phyloP scores from a whole-genome alignment of 2,329 filamentous ascomycete genomes.

The Phaeophleospora eucalypticola region DNA sequence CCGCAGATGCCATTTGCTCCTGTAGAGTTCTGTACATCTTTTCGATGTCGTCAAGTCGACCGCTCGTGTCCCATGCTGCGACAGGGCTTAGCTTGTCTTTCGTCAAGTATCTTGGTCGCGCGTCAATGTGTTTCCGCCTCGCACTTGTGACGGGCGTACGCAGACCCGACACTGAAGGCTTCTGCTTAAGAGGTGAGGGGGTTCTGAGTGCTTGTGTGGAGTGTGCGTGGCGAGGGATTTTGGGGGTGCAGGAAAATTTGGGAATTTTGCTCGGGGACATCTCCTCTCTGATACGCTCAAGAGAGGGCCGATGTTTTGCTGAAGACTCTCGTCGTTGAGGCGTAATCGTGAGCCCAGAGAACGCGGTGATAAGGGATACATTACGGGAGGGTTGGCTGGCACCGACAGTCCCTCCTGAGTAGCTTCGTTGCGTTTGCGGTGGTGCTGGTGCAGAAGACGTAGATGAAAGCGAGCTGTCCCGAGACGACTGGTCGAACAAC shows the following conservation, averaged over 20 bases:
- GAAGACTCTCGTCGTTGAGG: conserved; percentile 16
- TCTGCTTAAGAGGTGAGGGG: conserved; percentile 29
- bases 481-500: conserved; percentile 17
- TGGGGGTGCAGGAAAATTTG: conserved; percentile 29
- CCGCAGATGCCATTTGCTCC: conserved; percentile 65
- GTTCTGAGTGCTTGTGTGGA: conserved; percentile 27
- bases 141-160: conserved; percentile 24
- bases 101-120: conserved; percentile 71
- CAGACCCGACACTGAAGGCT: conserved; percentile 24
- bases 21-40: conserved; percentile 67
- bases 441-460: conserved; percentile 12
- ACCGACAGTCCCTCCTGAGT: conserved; percentile 23
- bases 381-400: conserved; percentile 26
- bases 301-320: conserved; percentile 26
- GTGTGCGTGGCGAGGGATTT: conserved; percentile 28
- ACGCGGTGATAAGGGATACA: conserved; percentile 28
- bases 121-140: conserved; percentile 46
- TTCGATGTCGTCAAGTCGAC: conserved; percentile 72
- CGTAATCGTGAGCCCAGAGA: conserved; percentile 27
- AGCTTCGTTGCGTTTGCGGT: conserved; percentile 15
- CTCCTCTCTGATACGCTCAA: conserved; percentile 31
- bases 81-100: conserved; percentile 44
- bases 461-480: conserved; percentile 23
- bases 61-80: conserved; percentile 72
- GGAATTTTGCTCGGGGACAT: conserved; percentile 33